Evolutionary conservation across 2,329 filamentous ascomycete species (phyloP).

Genomic region (Aureobasidium sp.): DNA sequence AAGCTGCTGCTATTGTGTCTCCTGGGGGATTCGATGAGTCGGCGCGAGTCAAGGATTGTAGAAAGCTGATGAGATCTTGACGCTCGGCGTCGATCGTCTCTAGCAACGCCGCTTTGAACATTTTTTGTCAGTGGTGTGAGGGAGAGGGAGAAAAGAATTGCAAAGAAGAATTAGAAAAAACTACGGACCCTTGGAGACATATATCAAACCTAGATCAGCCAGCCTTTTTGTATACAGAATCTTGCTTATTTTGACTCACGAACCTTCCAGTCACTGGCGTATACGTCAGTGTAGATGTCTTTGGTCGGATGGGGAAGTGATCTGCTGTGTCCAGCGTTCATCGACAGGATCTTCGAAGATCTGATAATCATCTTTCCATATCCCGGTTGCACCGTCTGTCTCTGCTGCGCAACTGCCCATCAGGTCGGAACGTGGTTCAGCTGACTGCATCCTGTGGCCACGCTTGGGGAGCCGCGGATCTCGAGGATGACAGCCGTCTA

Average conservation of each 20-base stretch:
- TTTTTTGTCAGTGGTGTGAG: neutral
- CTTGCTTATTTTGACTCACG: constrained; percentile 10
- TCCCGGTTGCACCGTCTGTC: neutral
- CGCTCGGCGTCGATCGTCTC: constrained; percentile 21
- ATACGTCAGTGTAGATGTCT: neutral
- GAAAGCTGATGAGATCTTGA: constrained; percentile 22
- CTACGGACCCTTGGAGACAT: neutral
- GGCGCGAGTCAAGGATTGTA: constrained; percentile 28
- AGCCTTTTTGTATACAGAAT: neutral
- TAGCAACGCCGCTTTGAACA: constrained; percentile 20
- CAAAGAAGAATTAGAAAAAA: neutral
- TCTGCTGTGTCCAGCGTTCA: neutral
- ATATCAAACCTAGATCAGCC: neutral
- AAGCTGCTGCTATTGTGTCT: constrained; percentile 28
- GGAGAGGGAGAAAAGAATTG: neutral
- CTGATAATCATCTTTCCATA: neutral
- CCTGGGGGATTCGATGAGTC: constrained; percentile 33
- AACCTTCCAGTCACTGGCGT: neutral
- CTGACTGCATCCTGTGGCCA: neutral
- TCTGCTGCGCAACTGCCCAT: neutral
- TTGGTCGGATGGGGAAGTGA: neutral
- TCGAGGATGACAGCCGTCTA: neutral
- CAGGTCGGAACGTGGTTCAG: neutral
- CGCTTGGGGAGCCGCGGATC: neutral
- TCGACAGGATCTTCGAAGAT: neutral